A percentile compares a stretch with the other conserved stretches of the same genome.
These are phyloP conservation scores for Calocybe indica DNA, from an alignment of 768 basidiomycete genomes.

Conservation along the genomic window DNA sequence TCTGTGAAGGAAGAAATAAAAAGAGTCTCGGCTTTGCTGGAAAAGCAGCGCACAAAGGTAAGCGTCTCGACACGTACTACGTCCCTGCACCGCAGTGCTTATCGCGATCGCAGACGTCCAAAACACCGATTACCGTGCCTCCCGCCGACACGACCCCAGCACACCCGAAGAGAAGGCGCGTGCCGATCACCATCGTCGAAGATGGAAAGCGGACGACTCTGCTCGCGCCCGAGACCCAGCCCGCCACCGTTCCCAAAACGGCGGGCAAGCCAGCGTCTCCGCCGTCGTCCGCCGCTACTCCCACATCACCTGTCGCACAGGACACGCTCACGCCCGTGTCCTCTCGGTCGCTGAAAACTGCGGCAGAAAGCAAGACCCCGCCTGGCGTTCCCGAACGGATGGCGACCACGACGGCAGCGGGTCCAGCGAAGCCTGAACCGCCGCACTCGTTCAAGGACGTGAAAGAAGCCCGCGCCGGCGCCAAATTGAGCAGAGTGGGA, in stretches of 20 bases:
- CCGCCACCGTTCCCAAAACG: neutral
- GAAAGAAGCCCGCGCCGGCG: constrained; percentile 47
- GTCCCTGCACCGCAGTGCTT: neutral
- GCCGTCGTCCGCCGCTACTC: neutral
- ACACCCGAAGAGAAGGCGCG: constrained; percentile 42
- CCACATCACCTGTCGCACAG: constrained; percentile 4
- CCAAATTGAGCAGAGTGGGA: constrained; percentile 41
- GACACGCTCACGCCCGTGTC: constrained; percentile 29
- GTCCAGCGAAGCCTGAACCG: constrained; percentile 13
- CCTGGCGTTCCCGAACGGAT: constrained; percentile 6
- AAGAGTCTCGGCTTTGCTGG: constrained; percentile 37
- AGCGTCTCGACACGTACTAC: neutral
- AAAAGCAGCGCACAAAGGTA: constrained; percentile 30
- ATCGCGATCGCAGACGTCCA: constrained; percentile 17
- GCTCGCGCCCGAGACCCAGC: neutral
- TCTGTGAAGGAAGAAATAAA: constrained; percentile 58
- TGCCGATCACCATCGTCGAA: constrained; percentile 62
- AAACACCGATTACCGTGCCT: constrained; percentile 13
- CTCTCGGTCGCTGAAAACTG: constrained; percentile 4
- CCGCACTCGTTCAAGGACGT: constrained; percentile 49
- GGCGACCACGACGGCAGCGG: constrained; percentile 2
- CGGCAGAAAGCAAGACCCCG: constrained; percentile 1
- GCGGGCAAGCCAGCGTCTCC: neutral
- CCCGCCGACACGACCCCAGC: constrained; percentile 9
- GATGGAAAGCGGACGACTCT: constrained; percentile 5